Conservation (phyloP, 73 alveolate species). For the Paramecium sonneborni region DNA sequence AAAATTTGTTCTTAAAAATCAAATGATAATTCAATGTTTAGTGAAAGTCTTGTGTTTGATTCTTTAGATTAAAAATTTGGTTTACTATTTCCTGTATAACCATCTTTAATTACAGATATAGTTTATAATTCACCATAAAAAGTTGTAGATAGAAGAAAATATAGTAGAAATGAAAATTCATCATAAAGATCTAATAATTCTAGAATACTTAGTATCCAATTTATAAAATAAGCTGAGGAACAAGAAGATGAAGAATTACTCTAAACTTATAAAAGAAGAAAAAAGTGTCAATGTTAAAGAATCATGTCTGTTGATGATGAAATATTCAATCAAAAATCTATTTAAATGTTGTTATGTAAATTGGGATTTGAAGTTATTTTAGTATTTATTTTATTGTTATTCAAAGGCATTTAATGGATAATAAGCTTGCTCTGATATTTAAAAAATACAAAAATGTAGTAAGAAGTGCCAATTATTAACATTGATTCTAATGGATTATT, state of each 20-base stretch:
- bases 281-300: slow-evolving; percentile 43
- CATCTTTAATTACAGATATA: background rate
- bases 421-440: background rate
- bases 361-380: slow-evolving; percentile 41
- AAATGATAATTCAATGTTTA: background rate
- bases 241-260: background rate
- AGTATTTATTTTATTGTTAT: background rate
- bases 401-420: slow-evolving; percentile 18
- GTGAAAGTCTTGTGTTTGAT: background rate
- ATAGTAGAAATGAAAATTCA: background rate
- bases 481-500: slow-evolving; percentile 36
- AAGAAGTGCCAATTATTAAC: background rate
- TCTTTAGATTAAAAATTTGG: slow-evolving; percentile 2
- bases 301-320: slow-evolving; percentile 67
- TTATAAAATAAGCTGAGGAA: background rate
- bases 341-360: background rate
- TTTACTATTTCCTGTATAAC: background rate
- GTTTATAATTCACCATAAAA: background rate
- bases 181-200: background rate
- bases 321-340: slow-evolving; percentile 27
- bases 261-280: background rate
- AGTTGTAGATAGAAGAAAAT: background rate
- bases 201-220: background rate
- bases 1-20: background rate
- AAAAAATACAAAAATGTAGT: background rate